phyloP scores from a whole-genome alignment of 2,329 filamentous ascomycete genomes.

The Diaporthe sp. region DNA sequence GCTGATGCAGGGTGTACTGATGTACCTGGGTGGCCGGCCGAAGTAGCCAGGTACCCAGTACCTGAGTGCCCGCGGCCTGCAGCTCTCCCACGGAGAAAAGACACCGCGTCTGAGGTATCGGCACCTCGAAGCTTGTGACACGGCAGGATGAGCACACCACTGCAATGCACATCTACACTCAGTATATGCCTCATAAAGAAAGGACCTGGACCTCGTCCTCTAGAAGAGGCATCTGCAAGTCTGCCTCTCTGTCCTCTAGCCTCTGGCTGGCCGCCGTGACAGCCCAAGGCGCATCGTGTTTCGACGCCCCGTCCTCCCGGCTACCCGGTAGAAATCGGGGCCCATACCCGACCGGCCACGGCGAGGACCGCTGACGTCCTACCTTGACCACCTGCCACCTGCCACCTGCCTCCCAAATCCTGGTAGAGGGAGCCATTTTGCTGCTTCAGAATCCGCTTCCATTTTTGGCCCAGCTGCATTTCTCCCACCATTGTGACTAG shows the following conservation, averaged over 20 bases:
- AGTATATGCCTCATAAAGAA: constrained; percentile 3
- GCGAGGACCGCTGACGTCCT: constrained; percentile 28
- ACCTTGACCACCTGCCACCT: constrained; percentile 11
- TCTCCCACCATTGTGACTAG: constrained; percentile 11
- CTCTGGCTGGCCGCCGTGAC: constrained; percentile 10
- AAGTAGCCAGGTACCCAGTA: not conserved
- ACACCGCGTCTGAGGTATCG: not conserved
- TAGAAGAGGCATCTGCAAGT: not conserved
- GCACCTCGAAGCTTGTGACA: not conserved
- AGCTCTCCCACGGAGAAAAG: not conserved
- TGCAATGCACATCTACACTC: not conserved
- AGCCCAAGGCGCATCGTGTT: constrained; percentile 16
- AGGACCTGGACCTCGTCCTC: not conserved
- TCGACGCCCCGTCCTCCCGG: constrained; percentile 26
- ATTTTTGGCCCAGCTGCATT: constrained; percentile 15
- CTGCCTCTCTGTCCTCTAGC: not conserved
- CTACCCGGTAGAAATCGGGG: constrained; percentile 30
- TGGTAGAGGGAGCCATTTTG: constrained; percentile 21
- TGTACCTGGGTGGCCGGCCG: too few relatives aligned
- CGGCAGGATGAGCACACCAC: not conserved
- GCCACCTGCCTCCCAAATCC: constrained; percentile 26
- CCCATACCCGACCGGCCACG: constrained; percentile 28
- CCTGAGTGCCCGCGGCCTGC: not conserved
- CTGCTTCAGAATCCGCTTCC: constrained; percentile 29
- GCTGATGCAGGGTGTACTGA: too few relatives aligned